Conservation (phyloP, 2,329 filamentous ascomycete species). For the Sarocladiaceae sp. region DNA sequence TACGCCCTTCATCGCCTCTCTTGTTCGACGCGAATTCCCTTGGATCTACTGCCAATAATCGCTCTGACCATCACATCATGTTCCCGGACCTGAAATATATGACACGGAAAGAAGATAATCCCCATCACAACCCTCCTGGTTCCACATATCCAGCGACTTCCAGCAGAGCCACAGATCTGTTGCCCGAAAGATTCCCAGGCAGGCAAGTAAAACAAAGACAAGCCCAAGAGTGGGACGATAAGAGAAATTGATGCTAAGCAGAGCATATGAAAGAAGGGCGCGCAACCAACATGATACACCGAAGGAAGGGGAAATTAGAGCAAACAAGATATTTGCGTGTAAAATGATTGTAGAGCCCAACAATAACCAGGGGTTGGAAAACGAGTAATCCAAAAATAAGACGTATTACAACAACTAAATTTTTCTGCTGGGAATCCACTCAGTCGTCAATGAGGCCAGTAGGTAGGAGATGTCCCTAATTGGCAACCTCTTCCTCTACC, state of each 20-base stretch:
- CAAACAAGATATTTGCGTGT: background rate
- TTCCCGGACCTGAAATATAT: background rate
- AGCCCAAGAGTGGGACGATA: background rate
- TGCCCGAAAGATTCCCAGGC: background rate
- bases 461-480: conserved; percentile 31
- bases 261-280: background rate
- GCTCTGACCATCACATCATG: background rate
- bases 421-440: conserved; percentile 5
- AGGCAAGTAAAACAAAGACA: background rate
- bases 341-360: conserved; percentile 4
- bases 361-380: background rate
- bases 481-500: conserved; percentile 63
- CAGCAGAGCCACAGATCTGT: background rate
- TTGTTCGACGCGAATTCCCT: too few species aligned
- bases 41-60: too few species aligned
- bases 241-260: background rate
- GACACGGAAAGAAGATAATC: conserved; percentile 2
- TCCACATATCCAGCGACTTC: background rate
- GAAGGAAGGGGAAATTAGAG: conserved; percentile 9
- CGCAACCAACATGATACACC: conserved; percentile 6
- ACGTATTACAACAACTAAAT: conserved; percentile 9
- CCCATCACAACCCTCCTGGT: conserved; percentile 3
- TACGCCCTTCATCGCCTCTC: background rate
- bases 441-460: background rate
- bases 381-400: conserved; percentile 1